phyloP scores from a whole-genome alignment of 2,329 filamentous ascomycete species.

The Ceratocystis ficicola region DNA sequence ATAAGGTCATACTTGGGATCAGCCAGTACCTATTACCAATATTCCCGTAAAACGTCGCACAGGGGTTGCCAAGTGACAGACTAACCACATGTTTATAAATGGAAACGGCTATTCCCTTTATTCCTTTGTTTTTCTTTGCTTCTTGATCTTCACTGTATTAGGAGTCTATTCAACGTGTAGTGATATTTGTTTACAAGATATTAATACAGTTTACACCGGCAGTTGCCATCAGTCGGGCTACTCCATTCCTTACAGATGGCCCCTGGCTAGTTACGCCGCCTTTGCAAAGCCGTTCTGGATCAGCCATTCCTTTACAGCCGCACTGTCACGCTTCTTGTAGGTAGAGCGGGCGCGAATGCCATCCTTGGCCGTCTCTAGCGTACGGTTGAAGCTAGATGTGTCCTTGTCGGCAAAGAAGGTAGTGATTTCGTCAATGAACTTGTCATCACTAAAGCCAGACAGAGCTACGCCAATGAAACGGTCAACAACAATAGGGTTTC shows the following conservation, averaged over 20 bases:
- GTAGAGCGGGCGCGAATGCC: conserved; percentile 71
- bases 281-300: conserved; percentile 36
- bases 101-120: neutral
- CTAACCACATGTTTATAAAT: neutral
- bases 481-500: conserved; percentile 78
- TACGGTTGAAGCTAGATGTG: conserved; percentile 73
- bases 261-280: conserved; percentile 17
- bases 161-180: neutral
- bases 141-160: neutral
- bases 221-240: neutral
- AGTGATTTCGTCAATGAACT: conserved; percentile 62
- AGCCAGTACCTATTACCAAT: too few species aligned
- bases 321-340: conserved; percentile 67
- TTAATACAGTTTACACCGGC: conserved; percentile 1
- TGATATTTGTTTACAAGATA: neutral
- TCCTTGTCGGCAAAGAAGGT: conserved; percentile 80
- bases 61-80: too few species aligned
- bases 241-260: conserved; percentile 1
- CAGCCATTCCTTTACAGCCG: conserved; percentile 68
- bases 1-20: too few species aligned
- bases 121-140: neutral
- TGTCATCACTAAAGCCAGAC: conserved; percentile 61
- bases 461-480: conserved; percentile 72
- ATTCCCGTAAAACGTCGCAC: too few species aligned
- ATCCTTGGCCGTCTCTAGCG: conserved; percentile 73